These are phyloP conservation scores for Phytophthora megakarya DNA, from an alignment of 352 stramenopile species.

Conservation along the genomic window DNA sequence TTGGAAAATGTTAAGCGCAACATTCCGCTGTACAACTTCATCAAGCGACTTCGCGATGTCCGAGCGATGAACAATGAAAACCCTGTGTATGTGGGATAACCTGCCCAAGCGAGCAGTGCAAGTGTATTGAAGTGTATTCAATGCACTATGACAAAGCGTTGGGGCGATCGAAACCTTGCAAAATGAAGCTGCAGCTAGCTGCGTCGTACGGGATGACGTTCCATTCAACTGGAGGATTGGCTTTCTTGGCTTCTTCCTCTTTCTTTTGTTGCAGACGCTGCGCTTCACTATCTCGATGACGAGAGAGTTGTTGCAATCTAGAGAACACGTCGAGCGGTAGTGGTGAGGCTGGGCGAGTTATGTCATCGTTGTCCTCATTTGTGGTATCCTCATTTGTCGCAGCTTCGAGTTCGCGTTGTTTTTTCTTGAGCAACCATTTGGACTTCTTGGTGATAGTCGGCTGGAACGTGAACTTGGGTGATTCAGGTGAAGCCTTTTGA, in stretches of 20 bases:
- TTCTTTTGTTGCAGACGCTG: conserved; percentile 3
- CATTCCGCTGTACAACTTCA: conserved; percentile 49
- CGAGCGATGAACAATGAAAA: conserved; percentile 50
- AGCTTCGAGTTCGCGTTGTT: conserved; percentile 25
- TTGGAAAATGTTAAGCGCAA: conserved; percentile 58
- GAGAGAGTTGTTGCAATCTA: conserved; percentile 37
- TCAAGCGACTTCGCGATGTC: conserved; percentile 51
- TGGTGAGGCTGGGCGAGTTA: conserved; percentile 3
- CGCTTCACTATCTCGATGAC: conserved; percentile 23
- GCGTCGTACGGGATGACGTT: conserved; percentile 43
- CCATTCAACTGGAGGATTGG: conserved; percentile 32
- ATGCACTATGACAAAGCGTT: conserved; percentile 13
- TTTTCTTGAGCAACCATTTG: conserved; percentile 41
- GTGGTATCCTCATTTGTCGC: no score
- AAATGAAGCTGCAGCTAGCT: conserved; percentile 46
- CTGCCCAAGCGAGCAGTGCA: background rate
- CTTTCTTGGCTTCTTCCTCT: conserved; percentile 6
- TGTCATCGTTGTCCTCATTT: background rate
- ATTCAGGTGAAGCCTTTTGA: conserved; percentile 22
- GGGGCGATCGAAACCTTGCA: conserved; percentile 48
- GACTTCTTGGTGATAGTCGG: conserved; percentile 50
- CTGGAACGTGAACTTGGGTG: conserved; percentile 42
- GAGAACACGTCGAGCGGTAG: conserved; percentile 37
- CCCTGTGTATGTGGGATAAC: conserved; percentile 37
- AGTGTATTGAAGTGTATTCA: background rate